A percentile compares a stretch with the other conserved stretches of the same genome.
phyloP scores from a whole-genome alignment of 805 yeast genomes.

The Scheffersomyces ergatensis region DNA sequence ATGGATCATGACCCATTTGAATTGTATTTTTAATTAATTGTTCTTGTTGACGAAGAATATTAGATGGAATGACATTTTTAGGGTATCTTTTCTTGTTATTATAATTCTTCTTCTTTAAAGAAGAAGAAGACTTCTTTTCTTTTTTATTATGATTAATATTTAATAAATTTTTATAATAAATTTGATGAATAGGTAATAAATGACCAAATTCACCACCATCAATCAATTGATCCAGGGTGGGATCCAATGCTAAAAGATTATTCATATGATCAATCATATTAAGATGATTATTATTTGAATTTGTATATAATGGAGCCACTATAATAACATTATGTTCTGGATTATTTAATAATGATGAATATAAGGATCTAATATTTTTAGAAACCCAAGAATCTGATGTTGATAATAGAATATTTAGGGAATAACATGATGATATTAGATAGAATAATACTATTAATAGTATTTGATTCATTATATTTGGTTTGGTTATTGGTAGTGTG shows the following conservation, averaged over 20 bases:
- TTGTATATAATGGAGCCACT: conserved; percentile 28
- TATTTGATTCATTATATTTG: too few relatives aligned
- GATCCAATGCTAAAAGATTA: background rate
- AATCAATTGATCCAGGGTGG: background rate
- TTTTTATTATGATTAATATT: conserved; percentile 6
- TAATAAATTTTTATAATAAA: conserved; percentile 18
- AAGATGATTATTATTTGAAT: background rate
- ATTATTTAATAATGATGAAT: conserved; percentile 20
- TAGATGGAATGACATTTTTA: conserved; percentile 14
- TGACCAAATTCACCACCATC: conserved; percentile 38
- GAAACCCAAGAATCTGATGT: conserved; percentile 38
- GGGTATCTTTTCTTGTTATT: conserved; percentile 15
- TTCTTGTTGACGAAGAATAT: background rate
- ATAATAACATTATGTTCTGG: conserved; percentile 29
- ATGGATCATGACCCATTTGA: conserved; percentile 33
- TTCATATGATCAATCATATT: too few relatives aligned
- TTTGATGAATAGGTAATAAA: conserved; percentile 27
- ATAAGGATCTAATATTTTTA: conserved; percentile 27
- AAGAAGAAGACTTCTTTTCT: too few relatives aligned
- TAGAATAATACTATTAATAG: too few relatives aligned
- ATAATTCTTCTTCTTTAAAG: too few relatives aligned
- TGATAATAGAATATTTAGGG: conserved; percentile 28
- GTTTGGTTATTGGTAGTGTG: too few relatives aligned
- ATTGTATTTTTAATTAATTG: conserved; percentile 2
- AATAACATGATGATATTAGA: too few relatives aligned